Conservation (phyloP, 169 alveolate species). For the Plasmodium gaboni region DNA sequence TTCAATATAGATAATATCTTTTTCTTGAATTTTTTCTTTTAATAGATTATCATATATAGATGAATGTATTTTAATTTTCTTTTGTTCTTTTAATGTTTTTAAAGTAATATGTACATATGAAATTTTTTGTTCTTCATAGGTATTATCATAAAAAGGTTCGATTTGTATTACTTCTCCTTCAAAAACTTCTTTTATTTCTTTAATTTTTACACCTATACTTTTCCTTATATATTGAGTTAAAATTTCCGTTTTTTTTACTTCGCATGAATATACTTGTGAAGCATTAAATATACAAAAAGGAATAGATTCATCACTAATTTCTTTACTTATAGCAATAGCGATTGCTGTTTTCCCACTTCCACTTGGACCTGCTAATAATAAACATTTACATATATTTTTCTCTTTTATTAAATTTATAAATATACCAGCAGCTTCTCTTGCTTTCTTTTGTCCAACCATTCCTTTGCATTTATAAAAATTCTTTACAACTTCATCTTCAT, state of each 20-base stretch:
- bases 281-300: conserved; percentile 77
- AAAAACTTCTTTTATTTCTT: conserved; percentile 97
- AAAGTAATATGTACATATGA: conserved; percentile 95
- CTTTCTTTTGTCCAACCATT: conserved; percentile 98
- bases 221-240: conserved; percentile 88
- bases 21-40: conserved; percentile 97
- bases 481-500: conserved; percentile 32
- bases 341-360: conserved; percentile 99
- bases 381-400: conserved; percentile 93
- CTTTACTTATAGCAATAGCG: conserved; percentile 99
- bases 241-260: conserved; percentile 76
- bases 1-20: conserved; percentile 98
- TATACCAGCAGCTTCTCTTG: conserved; percentile 99
- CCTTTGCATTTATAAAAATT: conserved; percentile 87
- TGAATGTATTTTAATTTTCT: conserved; percentile 98
- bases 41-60: conserved; percentile 96
- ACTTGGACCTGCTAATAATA: conserved; percentile 95
- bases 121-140: conserved; percentile 91
- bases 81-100: conserved; percentile 98
- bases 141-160: conserved; percentile 61
- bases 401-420: conserved; percentile 97
- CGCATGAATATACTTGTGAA: conserved; percentile 77
- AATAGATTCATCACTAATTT: conserved; percentile 92
- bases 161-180: conserved; percentile 86
- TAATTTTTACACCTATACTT: conserved; percentile 97